phyloP scores from a whole-genome alignment of 495 filamentous ascomycete species.

The Trichocladium uniseriatum region DNA sequence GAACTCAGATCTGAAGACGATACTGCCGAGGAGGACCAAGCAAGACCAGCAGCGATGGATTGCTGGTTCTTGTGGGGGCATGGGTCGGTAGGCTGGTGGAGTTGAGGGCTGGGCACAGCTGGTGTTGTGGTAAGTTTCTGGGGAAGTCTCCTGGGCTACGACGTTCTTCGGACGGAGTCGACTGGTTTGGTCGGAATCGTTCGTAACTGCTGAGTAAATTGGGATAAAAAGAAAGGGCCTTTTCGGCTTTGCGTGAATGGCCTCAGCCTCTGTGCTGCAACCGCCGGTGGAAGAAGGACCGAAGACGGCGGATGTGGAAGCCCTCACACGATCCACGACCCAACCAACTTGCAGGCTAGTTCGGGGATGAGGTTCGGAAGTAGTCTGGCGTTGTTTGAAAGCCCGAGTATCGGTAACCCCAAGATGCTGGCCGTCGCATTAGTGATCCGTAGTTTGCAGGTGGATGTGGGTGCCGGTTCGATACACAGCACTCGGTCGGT shows the following conservation, averaged over 20 bases:
- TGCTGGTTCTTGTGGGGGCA: slow-evolving; percentile 16
- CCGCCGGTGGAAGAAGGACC: background rate
- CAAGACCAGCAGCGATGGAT: slow-evolving; percentile 1
- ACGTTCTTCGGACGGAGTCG: too few species aligned
- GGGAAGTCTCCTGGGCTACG: too few species aligned
- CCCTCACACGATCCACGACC: slow-evolving; percentile 8
- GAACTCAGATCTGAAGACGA: too few species aligned
- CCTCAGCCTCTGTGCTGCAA: slow-evolving; percentile 1
- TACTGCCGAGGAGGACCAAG: slow-evolving; percentile 7
- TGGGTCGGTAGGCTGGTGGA: too few species aligned
- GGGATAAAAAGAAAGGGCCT: too few species aligned
- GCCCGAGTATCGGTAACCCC: too few species aligned
- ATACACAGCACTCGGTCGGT: background rate
- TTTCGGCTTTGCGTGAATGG: too few species aligned
- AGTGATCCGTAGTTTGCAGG: background rate
- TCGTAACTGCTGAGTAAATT: too few species aligned
- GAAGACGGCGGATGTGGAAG: slow-evolving; percentile 2
- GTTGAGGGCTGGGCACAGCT: too few species aligned
- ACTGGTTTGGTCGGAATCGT: too few species aligned
- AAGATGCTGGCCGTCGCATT: too few species aligned
- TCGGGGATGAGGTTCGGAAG: background rate
- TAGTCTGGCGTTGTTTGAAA: slow-evolving; percentile 8
- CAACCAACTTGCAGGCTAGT: slow-evolving; percentile 7
- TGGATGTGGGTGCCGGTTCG: slow-evolving; percentile 2
- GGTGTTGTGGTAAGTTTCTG: too few species aligned